Conservation (phyloP, 495 filamentous ascomycete genomes). For the Penicillium coffeae region DNA sequence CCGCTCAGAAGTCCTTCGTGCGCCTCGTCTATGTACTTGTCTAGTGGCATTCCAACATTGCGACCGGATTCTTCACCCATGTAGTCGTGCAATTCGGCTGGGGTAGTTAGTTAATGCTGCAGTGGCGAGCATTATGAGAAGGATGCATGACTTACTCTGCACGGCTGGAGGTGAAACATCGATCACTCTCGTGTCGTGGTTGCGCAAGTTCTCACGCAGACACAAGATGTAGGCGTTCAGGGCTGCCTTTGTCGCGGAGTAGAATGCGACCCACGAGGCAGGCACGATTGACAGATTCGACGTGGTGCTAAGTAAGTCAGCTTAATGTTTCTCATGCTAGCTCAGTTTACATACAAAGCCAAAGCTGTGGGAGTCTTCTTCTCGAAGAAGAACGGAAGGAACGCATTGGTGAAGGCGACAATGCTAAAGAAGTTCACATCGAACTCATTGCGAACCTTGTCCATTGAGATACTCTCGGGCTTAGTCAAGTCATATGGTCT, state of each 20-base stretch:
- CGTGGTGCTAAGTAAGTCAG: slow-evolving; percentile 24
- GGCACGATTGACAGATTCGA: slow-evolving; percentile 43
- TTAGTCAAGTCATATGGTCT: slow-evolving; percentile 51
- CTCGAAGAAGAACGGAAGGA: slow-evolving; percentile 56
- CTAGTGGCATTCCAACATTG: slow-evolving; percentile 56
- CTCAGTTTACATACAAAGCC: slow-evolving; percentile 24
- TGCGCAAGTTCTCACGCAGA: slow-evolving; percentile 55
- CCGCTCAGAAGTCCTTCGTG: slow-evolving; percentile 48
- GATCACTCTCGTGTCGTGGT: slow-evolving; percentile 51
- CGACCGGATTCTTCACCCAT: slow-evolving; percentile 36
- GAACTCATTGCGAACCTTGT: slow-evolving; percentile 47
- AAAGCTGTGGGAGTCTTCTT: slow-evolving; percentile 32
- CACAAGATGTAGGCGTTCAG: slow-evolving; percentile 46
- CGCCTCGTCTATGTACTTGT: slow-evolving; percentile 54
- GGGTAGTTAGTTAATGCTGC: neutral
- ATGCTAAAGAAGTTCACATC: slow-evolving; percentile 62
- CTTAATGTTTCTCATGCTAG: neutral
- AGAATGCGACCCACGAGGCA: slow-evolving; percentile 32
- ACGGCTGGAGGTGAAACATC: slow-evolving; percentile 67
- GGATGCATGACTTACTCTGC: slow-evolving; percentile 42
- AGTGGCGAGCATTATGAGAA: neutral
- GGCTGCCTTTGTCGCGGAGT: slow-evolving; percentile 43
- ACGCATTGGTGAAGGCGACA: slow-evolving; percentile 54
- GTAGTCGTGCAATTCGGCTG: slow-evolving; percentile 43
- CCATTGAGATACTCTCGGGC: slow-evolving; percentile 52